Evolutionary conservation across 164 flowering plant species (phyloP).

Genomic region (Dillenia turbinata): DNA sequence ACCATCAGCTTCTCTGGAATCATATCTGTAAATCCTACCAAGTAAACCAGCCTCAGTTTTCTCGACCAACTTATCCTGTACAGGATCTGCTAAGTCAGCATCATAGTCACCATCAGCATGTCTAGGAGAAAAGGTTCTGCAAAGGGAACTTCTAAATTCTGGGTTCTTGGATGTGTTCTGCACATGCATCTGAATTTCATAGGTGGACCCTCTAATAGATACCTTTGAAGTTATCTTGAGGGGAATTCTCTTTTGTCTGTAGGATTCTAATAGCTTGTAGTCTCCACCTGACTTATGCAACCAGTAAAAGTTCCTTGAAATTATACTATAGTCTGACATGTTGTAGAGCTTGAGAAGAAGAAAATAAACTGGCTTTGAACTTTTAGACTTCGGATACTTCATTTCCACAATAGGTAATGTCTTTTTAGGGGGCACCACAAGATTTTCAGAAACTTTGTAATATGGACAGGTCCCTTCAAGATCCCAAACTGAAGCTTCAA

Average conservation of each 20-base stretch:
- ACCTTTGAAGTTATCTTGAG: conserved; percentile 58
- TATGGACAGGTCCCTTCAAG: conserved; percentile 78
- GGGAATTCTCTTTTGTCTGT: conserved; percentile 61
- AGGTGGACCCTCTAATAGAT: conserved; percentile 54
- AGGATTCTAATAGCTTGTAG: conserved; percentile 79
- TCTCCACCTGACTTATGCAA: conserved; percentile 75
- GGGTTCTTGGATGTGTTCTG: conserved; percentile 53
- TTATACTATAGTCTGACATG: conserved; percentile 47
- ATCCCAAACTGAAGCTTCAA: conserved; percentile 96
- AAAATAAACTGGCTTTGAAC: conserved; percentile 77
- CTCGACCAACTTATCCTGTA: conserved; percentile 1
- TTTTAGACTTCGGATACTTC: conserved; percentile 72
- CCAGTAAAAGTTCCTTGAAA: conserved; percentile 96
- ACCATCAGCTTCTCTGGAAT: conserved; percentile 28
- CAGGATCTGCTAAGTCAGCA: conserved; percentile 15
- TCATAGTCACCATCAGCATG: conserved; percentile 27
- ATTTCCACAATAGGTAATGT: conserved; percentile 56
- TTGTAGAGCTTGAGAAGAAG: conserved; percentile 89
- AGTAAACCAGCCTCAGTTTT: conserved; percentile 30
- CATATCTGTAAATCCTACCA: conserved; percentile 34
- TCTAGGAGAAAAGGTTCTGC: conserved; percentile 21
- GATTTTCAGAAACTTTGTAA: conserved; percentile 53
- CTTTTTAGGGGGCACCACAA: conserved; percentile 60
- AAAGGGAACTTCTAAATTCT: conserved; percentile 20
- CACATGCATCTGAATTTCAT: conserved; percentile 61